Evolutionary conservation across 441 rosid genomes (phyloP).

Genomic region (Adansonia rubrostipa): DNA sequence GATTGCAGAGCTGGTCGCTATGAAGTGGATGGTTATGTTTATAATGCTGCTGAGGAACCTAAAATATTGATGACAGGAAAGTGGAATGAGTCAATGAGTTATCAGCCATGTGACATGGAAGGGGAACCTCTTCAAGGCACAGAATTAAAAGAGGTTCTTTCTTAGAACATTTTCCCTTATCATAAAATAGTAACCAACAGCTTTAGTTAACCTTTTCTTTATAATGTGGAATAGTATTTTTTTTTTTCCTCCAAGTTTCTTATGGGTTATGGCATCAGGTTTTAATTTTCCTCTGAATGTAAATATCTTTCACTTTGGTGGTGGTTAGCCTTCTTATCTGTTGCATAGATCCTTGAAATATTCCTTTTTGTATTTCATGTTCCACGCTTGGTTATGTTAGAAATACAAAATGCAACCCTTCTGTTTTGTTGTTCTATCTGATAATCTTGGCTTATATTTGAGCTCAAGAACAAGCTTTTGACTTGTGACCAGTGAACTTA

Average conservation of each 20-base stretch:
- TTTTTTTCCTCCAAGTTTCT: neutral
- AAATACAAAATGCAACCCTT: neutral
- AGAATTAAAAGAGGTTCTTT: conserved; percentile 58
- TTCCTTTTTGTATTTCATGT: neutral
- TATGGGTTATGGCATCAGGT: conserved; percentile 12
- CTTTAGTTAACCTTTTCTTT: neutral
- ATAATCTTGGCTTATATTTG: neutral
- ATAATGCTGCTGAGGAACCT: conserved; percentile 68
- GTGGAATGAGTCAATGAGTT: conserved; percentile 71
- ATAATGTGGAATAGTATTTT: neutral
- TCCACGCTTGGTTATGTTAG: neutral
- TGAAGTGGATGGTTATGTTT: conserved; percentile 78
- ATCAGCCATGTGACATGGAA: conserved; percentile 73
- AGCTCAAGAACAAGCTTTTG: conserved; percentile 1
- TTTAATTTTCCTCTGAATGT: neutral
- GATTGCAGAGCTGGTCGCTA: conserved; percentile 64
- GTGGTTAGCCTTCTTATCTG: conserved; percentile 2
- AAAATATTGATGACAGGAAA: conserved; percentile 72
- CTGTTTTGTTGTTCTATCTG: conserved; percentile 2
- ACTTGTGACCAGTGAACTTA: neutral
- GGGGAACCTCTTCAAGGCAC: conserved; percentile 73
- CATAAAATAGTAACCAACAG: neutral
- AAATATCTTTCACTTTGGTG: neutral
- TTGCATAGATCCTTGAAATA: neutral
- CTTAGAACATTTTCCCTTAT: neutral